These are phyloP conservation scores for Ophiostoma tasmaniense DNA, from an alignment of 2,329 filamentous ascomycete species.

Conservation along the genomic window DNA sequence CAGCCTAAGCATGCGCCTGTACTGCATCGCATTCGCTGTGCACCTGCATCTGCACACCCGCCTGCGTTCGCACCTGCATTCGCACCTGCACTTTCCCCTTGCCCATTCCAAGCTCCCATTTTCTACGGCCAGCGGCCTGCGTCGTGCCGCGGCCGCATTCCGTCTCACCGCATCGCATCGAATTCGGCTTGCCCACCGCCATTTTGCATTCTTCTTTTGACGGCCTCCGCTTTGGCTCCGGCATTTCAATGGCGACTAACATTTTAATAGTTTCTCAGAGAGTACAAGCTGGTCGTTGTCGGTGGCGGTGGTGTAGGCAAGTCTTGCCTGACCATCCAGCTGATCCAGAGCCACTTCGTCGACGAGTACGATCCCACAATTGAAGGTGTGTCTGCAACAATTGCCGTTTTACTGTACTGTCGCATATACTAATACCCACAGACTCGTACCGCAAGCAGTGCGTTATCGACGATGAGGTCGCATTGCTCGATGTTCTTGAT, in stretches of 20 bases:
- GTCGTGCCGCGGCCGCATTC: not conserved
- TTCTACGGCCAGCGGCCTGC: not conserved
- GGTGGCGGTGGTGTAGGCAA: conserved; percentile 98
- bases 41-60: not conserved
- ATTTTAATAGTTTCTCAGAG: conserved; percentile 61
- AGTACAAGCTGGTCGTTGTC: conserved; percentile 95
- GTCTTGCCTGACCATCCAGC: conserved; percentile 96
- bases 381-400: conserved; percentile 56
- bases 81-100: not conserved
- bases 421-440: conserved; percentile 32
- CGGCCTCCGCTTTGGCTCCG: not conserved
- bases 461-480: conserved; percentile 96
- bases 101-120: not conserved
- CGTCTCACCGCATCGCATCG: not conserved
- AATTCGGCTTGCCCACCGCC: not conserved
- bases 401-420: conserved; percentile 16
- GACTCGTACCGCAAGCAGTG: conserved; percentile 99
- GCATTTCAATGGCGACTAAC: not conserved
- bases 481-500: conserved; percentile 93
- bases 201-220: not conserved
- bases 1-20: not conserved
- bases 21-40: not conserved
- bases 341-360: conserved; percentile 93
- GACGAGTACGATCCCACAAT: conserved; percentile 99
- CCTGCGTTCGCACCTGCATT: not conserved